Percentiles rank a stretch among this genome's conserved stretches.
Evolutionary conservation across 495 filamentous ascomycete genomes (phyloP).

Genomic region (Penicillium fimorum): DNA sequence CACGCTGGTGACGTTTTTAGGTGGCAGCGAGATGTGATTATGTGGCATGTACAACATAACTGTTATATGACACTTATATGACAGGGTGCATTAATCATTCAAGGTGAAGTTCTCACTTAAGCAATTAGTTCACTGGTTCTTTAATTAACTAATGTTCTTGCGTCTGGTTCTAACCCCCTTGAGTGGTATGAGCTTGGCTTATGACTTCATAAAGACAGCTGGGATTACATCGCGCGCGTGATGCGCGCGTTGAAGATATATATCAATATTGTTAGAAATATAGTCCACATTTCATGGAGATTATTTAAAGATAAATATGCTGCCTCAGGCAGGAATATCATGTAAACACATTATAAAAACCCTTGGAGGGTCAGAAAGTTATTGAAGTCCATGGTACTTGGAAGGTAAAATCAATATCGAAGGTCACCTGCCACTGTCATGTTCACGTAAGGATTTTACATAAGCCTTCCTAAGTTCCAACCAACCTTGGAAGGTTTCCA

Average conservation of each 20-base stretch:
- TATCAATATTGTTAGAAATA: too few species aligned
- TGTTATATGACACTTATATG: background rate
- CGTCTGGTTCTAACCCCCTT: too few species aligned
- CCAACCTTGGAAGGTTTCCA: too few species aligned
- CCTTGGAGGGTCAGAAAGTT: too few species aligned
- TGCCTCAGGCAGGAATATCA: too few species aligned
- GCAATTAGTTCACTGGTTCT: background rate
- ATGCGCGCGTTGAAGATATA: too few species aligned
- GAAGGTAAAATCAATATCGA: background rate
- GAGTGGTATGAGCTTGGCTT: background rate
- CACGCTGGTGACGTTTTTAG: constrained; percentile 16
- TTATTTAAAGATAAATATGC: too few species aligned
- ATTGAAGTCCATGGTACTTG: background rate
- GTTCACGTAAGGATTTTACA: background rate
- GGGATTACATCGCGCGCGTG: background rate
- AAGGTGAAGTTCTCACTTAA: background rate
- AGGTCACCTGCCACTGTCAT: background rate
- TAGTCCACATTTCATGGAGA: too few species aligned
- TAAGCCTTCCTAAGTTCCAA: background rate
- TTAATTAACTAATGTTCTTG: background rate
- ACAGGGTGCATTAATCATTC: background rate
- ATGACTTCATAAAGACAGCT: background rate
- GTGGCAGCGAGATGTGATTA: constrained; percentile 18
- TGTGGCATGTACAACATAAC: background rate
- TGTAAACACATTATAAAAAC: too few species aligned